Conservation (phyloP, 1,139 yeast species). For the Magnusiomyces ingens region DNA sequence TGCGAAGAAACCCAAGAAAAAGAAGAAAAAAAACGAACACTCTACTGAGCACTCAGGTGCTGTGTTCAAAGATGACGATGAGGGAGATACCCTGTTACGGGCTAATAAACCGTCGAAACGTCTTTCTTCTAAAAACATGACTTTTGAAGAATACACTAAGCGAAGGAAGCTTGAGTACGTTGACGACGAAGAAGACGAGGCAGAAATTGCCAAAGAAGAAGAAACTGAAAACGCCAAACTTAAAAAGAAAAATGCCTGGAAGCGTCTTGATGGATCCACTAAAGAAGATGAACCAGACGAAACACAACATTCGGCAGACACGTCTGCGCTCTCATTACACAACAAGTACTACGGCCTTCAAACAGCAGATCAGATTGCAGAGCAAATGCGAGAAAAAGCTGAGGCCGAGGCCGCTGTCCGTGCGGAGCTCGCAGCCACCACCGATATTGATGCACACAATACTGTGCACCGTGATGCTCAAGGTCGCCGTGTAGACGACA, state of each 20-base stretch:
- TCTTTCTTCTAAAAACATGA: background rate
- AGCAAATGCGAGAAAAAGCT: conserved; percentile 27
- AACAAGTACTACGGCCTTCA: conserved; percentile 37
- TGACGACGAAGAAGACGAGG: conserved; percentile 6
- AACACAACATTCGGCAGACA: background rate
- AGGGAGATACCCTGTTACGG: conserved; percentile 16
- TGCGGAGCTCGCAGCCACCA: background rate
- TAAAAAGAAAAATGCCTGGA: conserved; percentile 32
- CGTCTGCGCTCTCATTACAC: background rate
- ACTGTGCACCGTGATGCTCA: conserved; percentile 56
- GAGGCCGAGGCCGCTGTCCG: conserved; percentile 13
- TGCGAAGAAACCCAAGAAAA: conserved; percentile 1
- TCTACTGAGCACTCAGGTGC: conserved; percentile 8
- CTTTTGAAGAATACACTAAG: conserved; percentile 10
- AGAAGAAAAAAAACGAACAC: conserved; percentile 5
- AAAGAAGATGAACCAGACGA: conserved; percentile 16
- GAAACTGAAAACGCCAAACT: conserved; percentile 17
- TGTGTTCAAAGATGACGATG: conserved; percentile 25
- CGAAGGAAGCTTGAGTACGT: too few relatives aligned
- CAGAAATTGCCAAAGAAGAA: conserved; percentile 21
- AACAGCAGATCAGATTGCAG: conserved; percentile 37
- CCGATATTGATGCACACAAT: conserved; percentile 22
- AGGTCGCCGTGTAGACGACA: conserved; percentile 45
- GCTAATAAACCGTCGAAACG: background rate
- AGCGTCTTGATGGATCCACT: conserved; percentile 18